Conservation (phyloP, 345 rosid species). For the Arabidopsis suecica region DNA sequence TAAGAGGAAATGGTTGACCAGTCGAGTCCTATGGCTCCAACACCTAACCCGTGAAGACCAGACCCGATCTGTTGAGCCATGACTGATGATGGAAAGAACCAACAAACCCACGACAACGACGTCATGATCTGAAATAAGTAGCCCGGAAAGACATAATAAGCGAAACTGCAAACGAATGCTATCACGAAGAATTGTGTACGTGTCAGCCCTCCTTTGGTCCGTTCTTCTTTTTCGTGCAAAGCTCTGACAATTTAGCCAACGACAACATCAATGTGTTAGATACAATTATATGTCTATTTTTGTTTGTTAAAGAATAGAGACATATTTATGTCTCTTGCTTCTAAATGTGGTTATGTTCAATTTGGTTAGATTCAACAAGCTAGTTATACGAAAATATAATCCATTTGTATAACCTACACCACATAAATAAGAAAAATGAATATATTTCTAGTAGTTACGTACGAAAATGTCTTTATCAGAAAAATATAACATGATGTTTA, state of each 20-base stretch:
- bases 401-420: not conserved
- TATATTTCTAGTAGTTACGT: not conserved
- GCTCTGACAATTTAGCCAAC: constrained; percentile 56
- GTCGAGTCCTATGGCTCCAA: constrained; percentile 75
- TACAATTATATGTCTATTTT: not conserved
- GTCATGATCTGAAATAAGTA: constrained; percentile 86
- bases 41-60: constrained; percentile 88
- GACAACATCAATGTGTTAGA: not conserved
- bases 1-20: constrained; percentile 96
- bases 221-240: constrained; percentile 83
- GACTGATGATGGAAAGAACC: constrained; percentile 76
- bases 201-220: constrained; percentile 72
- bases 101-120: constrained; percentile 93
- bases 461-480: constrained; percentile 18
- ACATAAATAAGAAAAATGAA: not conserved
- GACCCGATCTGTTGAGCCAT: constrained; percentile 95
- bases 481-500: not conserved
- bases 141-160: constrained; percentile 88
- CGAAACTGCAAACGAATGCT: constrained; percentile 85
- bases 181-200: constrained; percentile 86
- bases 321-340: not conserved
- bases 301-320: no score
- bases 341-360: not conserved
- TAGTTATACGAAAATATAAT: constrained; percentile 8
- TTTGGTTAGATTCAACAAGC: not conserved